Percentiles rank a stretch among this genome's conserved stretches.
These are phyloP conservation scores for Stachybotrys elegans DNA, from an alignment of 2,329 filamentous ascomycete species.

Conservation along the genomic window DNA sequence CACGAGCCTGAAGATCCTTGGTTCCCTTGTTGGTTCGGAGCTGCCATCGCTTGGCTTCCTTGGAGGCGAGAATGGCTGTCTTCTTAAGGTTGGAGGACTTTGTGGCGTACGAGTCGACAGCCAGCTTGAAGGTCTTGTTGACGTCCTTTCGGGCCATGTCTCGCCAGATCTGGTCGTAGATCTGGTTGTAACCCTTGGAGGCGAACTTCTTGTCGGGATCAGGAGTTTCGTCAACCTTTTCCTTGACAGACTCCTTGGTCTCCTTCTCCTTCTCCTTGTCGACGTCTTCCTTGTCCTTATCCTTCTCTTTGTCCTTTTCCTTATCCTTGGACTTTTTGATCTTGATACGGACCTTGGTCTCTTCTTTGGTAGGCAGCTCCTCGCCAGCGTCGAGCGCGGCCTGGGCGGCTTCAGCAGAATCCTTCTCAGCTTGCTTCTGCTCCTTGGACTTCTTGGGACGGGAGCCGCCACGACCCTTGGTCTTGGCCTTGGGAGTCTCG, in stretches of 20 bases:
- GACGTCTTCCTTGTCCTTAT: conserved; percentile 40
- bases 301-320: conserved; percentile 35
- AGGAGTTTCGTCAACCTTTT: conserved; percentile 44
- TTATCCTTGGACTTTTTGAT: conserved; percentile 58
- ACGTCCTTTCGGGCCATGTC: conserved; percentile 92
- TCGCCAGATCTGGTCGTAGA: conserved; percentile 96
- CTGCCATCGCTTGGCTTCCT: conserved; percentile 97
- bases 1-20: conserved; percentile 93
- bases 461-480: conserved; percentile 52
- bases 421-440: conserved; percentile 76
- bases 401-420: conserved; percentile 81
- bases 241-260: conserved; percentile 39
- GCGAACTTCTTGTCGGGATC: conserved; percentile 64
- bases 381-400: conserved; percentile 76
- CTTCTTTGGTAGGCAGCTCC: conserved; percentile 56
- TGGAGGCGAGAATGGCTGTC: conserved; percentile 92
- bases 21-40: conserved; percentile 96
- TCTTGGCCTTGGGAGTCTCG: conserved; percentile 44
- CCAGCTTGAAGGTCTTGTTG: conserved; percentile 85
- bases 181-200: conserved; percentile 91
- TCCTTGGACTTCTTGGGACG: conserved; percentile 88
- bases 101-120: conserved; percentile 76
- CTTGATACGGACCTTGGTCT: conserved; percentile 59
- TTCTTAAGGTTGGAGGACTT: conserved; percentile 97
- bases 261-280: conserved; percentile 32